Base-by-base conservation (phyloP, 2,329 filamentous ascomycete genomes). In the Aureobasidium mangrovei region DNA sequence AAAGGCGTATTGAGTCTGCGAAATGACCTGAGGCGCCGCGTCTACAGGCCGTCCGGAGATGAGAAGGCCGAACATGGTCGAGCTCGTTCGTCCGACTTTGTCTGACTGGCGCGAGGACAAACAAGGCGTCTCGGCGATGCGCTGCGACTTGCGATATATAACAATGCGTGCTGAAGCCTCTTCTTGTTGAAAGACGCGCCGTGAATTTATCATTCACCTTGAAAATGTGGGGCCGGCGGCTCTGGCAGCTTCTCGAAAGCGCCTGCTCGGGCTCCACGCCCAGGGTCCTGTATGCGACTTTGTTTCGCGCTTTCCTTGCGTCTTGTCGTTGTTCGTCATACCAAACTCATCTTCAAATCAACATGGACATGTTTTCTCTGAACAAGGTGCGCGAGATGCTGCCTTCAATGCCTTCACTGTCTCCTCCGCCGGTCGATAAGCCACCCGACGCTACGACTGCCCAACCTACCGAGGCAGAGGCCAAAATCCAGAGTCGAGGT, bases 1-100 rank as follows among this genome's bases (percentile, higher is more conserved):
- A 69, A 85, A 83, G 49, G 80, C 78, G 67, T 82, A 83, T 67
- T 85, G 82, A 2, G 80, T 81, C 41, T 77, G 71, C 57, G 79
- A 78, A 53, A 79, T 71, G 31, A 74, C 75, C 62, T 72, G 69
- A 33, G 81, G 76, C 58, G 81, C 73, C 42, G 79, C 80, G 58
- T 83, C 73, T 60, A 82, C 75, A 6, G 81, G 81, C 27, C 80
- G 74, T 56, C 79, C 78, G 40, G 81, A 80, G 55, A 83, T 71
- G 61, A 83, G 76, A 60, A 83, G 73, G 62, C 78, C 80, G 65
- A 83, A 83, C 78, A 83, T 83, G 32, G 27, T 63, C 28, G 29
- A n/a, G 47, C 36, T 26, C 36, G 12, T 49, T 4, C 27, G 6
- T 12, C 49, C 28, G 45, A 38, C n/a, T 47, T 26, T 8, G 7